Evolutionary conservation across 441 rosid species (phyloP).

Genomic region (Biscutella auriculata): DNA sequence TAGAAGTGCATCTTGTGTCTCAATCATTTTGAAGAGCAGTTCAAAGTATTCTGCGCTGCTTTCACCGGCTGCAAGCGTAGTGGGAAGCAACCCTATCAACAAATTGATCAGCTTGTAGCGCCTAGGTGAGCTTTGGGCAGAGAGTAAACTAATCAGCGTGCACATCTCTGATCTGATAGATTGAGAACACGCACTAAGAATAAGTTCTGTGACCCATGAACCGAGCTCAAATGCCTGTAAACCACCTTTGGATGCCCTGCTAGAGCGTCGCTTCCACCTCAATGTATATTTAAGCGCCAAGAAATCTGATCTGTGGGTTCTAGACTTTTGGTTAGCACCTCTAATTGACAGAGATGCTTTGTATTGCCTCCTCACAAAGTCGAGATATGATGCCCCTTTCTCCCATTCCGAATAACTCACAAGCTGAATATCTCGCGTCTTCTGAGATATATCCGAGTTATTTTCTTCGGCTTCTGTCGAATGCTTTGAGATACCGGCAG

Average conservation of each 20-base stretch:
- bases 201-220: slow-evolving; percentile 98
- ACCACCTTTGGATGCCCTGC: slow-evolving; percentile 58
- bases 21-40: slow-evolving; percentile 91
- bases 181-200: slow-evolving; percentile 98
- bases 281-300: slow-evolving; percentile 87
- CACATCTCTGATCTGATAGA: slow-evolving; percentile 99
- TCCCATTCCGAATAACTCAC: slow-evolving; percentile 99
- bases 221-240: slow-evolving; percentile 87
- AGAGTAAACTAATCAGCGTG: slow-evolving; percentile 83
- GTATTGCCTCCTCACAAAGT: slow-evolving; percentile 99
- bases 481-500: slow-evolving; percentile 31
- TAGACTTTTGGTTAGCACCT: slow-evolving; percentile 65
- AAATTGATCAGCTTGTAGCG: slow-evolving; percentile 78
- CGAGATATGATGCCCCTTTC: slow-evolving; percentile 98
- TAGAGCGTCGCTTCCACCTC: slow-evolving; percentile 81
- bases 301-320: slow-evolving; percentile 74
- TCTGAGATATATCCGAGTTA: slow-evolving; percentile 60
- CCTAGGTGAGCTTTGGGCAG: slow-evolving; percentile 84
- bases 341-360: slow-evolving; percentile 77
- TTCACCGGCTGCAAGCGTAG: slow-evolving; percentile 93
- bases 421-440: slow-evolving; percentile 75
- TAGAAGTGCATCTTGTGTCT: slow-evolving; percentile 89
- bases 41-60: slow-evolving; percentile 98
- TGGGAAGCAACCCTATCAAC: slow-evolving; percentile 77
- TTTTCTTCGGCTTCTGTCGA: slow-evolving; percentile 48